These are phyloP conservation scores for Vairimorpha necatrix DNA, from an alignment of 371 early-diverging fungal genomes.

Conservation along the genomic window DNA sequence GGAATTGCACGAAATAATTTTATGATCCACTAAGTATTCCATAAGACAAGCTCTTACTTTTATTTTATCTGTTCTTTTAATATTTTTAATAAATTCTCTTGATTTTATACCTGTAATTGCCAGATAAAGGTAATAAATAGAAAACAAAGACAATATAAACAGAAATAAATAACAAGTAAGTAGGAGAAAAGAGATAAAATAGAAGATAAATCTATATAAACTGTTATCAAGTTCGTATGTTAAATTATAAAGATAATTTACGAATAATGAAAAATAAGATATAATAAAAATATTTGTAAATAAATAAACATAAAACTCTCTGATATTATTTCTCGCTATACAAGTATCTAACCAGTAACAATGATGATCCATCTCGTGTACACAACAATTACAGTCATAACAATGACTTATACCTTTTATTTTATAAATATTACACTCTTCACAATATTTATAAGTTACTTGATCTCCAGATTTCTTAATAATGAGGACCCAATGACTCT, in stretches of 20 bases:
- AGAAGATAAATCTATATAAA: neutral
- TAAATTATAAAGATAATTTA: no score
- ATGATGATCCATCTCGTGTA: conserved; percentile 64
- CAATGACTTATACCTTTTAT: conserved; percentile 54
- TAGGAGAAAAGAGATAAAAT: neutral
- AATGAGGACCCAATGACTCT: conserved; percentile 12
- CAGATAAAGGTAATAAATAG: neutral
- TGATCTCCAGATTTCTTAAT: conserved; percentile 12
- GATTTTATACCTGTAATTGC: neutral
- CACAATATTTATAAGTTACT: conserved; percentile 50
- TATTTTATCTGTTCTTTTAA: neutral
- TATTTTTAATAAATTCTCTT: conserved; percentile 13
- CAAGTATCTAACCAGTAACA: conserved; percentile 62
- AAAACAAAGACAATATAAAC: neutral
- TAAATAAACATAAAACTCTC: conserved; percentile 23
- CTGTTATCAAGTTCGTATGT: neutral
- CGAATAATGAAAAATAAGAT: neutral
- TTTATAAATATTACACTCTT: conserved; percentile 56
- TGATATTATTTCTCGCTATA: conserved; percentile 60
- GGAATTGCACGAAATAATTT: neutral
- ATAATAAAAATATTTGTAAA: neutral
- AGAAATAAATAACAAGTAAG: neutral
- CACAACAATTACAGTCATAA: conserved; percentile 56
- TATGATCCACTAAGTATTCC: neutral
- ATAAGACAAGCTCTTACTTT: neutral